A percentile compares a stretch with the other conserved stretches of the same genome.
Evolutionary conservation across 106 monocot species (phyloP).

Genomic region (Triglochin maritima): DNA sequence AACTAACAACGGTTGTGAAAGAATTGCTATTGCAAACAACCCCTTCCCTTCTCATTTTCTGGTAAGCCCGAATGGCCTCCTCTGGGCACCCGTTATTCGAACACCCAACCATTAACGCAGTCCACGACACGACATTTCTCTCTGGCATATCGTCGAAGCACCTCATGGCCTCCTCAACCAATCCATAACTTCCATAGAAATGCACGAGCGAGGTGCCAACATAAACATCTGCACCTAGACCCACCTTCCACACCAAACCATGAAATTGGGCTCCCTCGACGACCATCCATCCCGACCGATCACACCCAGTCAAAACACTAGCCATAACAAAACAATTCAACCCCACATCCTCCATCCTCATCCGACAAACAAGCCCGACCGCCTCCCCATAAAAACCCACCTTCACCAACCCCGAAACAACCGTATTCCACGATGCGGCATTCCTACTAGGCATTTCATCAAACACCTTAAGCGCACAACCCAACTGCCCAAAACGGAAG

Average conservation of each 20-base stretch:
- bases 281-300: constrained; percentile 12
- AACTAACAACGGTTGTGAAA: constrained; percentile 54
- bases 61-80: constrained; percentile 48
- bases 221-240: constrained; percentile 47
- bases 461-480: constrained; percentile 45
- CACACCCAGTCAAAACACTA: constrained; percentile 41
- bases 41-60: constrained; percentile 46
- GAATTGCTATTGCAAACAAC: constrained; percentile 60
- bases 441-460: constrained; percentile 56
- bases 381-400: constrained; percentile 23
- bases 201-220: constrained; percentile 71
- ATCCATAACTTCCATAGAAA: constrained; percentile 45
- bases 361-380: constrained; percentile 22
- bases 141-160: constrained; percentile 56
- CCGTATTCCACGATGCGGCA: constrained; percentile 61
- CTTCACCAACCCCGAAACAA: constrained; percentile 47
- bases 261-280: constrained; percentile 38
- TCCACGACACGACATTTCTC: constrained; percentile 88
- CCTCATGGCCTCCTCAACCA: constrained; percentile 27
- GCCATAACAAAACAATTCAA: constrained; percentile 55
- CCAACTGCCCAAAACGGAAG: constrained; percentile 24
- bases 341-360: constrained; percentile 25
- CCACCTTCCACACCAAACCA: constrained; percentile 38
- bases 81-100: constrained; percentile 34
- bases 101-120: constrained; percentile 60